Evolutionary conservation across 371 early-diverging fungal species (phyloP).

Genomic region (Rhizopus delemar): DNA sequence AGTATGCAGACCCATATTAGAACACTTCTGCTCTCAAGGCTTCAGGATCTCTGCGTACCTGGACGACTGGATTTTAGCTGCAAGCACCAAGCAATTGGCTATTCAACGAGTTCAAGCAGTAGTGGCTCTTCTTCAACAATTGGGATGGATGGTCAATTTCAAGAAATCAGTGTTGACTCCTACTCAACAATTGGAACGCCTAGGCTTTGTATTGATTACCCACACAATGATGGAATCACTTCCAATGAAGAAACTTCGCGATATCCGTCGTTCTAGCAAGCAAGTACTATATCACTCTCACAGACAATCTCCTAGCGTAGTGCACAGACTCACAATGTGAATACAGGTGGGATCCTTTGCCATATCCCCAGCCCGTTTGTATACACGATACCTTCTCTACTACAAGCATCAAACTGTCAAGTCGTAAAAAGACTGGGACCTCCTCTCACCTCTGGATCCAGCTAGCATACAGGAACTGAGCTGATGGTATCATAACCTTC

Average conservation of each 20-base stretch:
- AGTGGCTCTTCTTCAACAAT: conserved; percentile 1
- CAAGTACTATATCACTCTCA: background rate
- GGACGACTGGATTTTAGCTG: conserved; percentile 17
- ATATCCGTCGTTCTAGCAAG: conserved; percentile 24
- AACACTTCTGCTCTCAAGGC: conserved; percentile 26
- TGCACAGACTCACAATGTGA: conserved; percentile 27
- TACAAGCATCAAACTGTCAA: conserved; percentile 13
- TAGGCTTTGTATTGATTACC: conserved; percentile 16
- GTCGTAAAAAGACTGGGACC: conserved; percentile 16
- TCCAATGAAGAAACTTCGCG: conserved; percentile 15
- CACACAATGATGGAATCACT: conserved; percentile 1
- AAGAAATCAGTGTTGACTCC: conserved; percentile 17
- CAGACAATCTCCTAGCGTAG: conserved; percentile 12
- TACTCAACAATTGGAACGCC: conserved; percentile 19
- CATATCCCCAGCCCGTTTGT: conserved; percentile 15
- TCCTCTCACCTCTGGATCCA: background rate
- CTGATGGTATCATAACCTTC: conserved; percentile 12
- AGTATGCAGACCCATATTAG: conserved; percentile 27
- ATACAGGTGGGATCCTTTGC: conserved; percentile 22
- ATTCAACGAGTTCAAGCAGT: background rate
- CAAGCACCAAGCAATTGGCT: conserved; percentile 3
- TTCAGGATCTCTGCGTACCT: conserved; percentile 16
- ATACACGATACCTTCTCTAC: conserved; percentile 17
- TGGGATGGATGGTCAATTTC: conserved; percentile 8
- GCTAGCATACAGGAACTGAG: conserved; percentile 2